These are phyloP conservation scores for Verticillium isaacii DNA, from an alignment of 2,329 filamentous ascomycete genomes.

Conservation along the genomic window DNA sequence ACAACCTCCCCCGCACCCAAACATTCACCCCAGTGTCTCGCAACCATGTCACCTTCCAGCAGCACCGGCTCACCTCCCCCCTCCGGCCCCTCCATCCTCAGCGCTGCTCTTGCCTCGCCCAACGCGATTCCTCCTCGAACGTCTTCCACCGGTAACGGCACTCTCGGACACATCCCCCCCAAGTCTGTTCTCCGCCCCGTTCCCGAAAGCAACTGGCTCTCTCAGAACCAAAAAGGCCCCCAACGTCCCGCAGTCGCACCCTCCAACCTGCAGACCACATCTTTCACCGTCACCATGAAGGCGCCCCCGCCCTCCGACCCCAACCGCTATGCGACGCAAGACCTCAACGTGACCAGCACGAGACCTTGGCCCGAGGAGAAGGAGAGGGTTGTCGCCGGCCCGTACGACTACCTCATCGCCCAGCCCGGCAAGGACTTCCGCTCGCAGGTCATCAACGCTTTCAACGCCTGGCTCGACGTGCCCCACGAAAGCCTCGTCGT, in stretches of 20 bases:
- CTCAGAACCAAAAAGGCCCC: slow-evolving; percentile 26
- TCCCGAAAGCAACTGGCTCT: slow-evolving; percentile 58
- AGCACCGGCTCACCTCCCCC: slow-evolving; percentile 8
- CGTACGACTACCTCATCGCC: slow-evolving; percentile 74
- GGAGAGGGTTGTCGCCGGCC: slow-evolving; percentile 71
- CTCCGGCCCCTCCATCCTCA: slow-evolving; percentile 11
- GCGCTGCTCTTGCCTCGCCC: slow-evolving; percentile 33
- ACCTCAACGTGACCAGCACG: slow-evolving; percentile 46
- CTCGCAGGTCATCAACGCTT: slow-evolving; percentile 71
- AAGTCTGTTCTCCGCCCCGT: slow-evolving; percentile 47
- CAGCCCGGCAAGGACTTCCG: slow-evolving; percentile 85
- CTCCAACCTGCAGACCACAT: slow-evolving; percentile 15
- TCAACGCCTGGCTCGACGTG: slow-evolving; percentile 76
- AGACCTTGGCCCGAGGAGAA: slow-evolving; percentile 67
- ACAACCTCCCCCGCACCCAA: not conserved
- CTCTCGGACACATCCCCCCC: slow-evolving; percentile 21
- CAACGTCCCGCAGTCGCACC: slow-evolving; percentile 12
- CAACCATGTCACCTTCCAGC: not conserved
- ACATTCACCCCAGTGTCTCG: not conserved
- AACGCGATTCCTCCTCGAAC: slow-evolving; percentile 69
- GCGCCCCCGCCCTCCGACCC: slow-evolving; percentile 41
- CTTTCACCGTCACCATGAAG: slow-evolving; percentile 30
- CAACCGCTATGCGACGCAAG: slow-evolving; percentile 47
- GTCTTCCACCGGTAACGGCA: slow-evolving; percentile 48
- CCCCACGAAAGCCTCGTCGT: slow-evolving; percentile 64